Base-by-base conservation (phyloP, 768 basidiomycete genomes). In the Cystobasidium tubakii region DNA sequence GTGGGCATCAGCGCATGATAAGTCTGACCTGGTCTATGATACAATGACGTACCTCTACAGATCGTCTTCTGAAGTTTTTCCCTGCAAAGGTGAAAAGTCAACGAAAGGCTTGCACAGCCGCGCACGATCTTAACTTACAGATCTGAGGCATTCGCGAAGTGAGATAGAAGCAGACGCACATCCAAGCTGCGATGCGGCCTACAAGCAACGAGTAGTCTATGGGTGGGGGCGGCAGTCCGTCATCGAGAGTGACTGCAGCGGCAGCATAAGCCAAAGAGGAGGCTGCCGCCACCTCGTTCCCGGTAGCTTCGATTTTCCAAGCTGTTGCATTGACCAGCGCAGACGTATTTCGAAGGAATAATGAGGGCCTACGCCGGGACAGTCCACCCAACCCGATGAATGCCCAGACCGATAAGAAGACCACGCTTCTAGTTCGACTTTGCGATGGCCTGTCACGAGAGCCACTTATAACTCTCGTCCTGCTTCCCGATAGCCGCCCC, bases 111-210 rank as follows among this genome's bases (percentile, higher is more conserved):
- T n/a, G n/a, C n/a, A n/a, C n/a, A n/a, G n/a, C n/a, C n/a, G n/a
- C n/a, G n/a, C n/a, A n/a, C n/a, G n/a, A n/a, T n/a, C n/a, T n/a
- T n/a, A n/a, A 27, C 82, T 94, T 95, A 96, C 96, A 98, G 76
- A 99, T 96, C 81, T 99, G 96, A 25, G 96, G 96, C 78, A 99
- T 82, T 74, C 96, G 87, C 1, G 90, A 91, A 1, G 95, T 97
- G 42, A 99, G 83, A 81, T 99, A 99, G 19, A 97, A 83, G 0
- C 88, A 90, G 0, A 94, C 92, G 80, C 95, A 97, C 23, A 89
- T 79, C 96, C 96, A 99, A 10, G 96, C 94, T 69, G 90, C 92
- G 67, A 92, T 86, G 1, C 96, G 88, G 0, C 96, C 96, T 62
- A 98, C 82, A 27, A 72, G 23, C 3, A 42, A 27, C 17, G 39